phyloP scores from a whole-genome alignment of 208 protist genomes.

The Wallacemonas sp. region DNA sequence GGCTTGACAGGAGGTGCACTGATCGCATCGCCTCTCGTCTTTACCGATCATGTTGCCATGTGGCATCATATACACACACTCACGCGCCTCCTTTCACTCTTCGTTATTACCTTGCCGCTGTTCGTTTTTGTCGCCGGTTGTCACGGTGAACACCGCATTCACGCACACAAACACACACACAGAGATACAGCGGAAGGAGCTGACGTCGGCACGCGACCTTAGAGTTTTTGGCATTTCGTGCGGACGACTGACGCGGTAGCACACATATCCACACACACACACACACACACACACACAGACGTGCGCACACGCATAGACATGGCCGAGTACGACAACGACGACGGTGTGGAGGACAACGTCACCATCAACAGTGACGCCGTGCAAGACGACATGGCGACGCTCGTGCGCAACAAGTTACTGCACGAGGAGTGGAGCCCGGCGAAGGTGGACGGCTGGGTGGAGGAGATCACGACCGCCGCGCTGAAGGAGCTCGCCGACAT shows the following conservation, averaged over 20 bases:
- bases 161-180: slow-evolving; percentile 20
- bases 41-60: no score
- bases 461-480: slow-evolving; percentile 70
- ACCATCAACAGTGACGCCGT: slow-evolving; percentile 82
- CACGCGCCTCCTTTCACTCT: no score
- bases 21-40: no score
- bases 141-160: not conserved
- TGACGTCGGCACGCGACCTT: no score
- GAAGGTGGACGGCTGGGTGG: slow-evolving; percentile 85
- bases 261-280: slow-evolving; percentile 2
- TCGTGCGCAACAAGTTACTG: slow-evolving; percentile 65
- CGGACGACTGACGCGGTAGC: no score
- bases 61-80: no score
- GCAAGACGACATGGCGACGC: slow-evolving; percentile 67
- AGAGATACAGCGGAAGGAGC: no score
- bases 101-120: no score
- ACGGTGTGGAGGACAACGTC: slow-evolving; percentile 68
- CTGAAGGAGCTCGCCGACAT: slow-evolving; percentile 84
- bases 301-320: slow-evolving; percentile 17
- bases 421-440: slow-evolving; percentile 71
- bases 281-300: not conserved
- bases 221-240: no score
- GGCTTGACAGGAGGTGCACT: no score
- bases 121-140: no score
- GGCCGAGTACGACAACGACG: slow-evolving; percentile 66